A percentile compares a stretch with the other conserved stretches of the same genome.
phyloP scores from a whole-genome alignment of 164 flowering plant species.

The Piper longum region DNA sequence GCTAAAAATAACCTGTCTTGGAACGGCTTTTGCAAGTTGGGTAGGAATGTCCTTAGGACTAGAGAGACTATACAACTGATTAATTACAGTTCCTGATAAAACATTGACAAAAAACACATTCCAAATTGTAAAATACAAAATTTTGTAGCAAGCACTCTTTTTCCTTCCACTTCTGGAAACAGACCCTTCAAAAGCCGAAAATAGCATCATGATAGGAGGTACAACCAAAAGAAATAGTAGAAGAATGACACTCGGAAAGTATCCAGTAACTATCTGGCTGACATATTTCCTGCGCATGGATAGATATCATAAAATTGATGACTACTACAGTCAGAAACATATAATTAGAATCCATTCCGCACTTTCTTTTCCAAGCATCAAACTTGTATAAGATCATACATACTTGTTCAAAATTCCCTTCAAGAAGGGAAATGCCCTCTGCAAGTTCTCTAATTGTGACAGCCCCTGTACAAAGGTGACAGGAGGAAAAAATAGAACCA shows the following conservation, averaged over 20 bases:
- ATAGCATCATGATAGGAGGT: constrained; percentile 79
- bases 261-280: constrained; percentile 68
- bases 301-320: background rate
- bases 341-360: no score
- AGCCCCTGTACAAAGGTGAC: constrained; percentile 72
- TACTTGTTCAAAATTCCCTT: constrained; percentile 49
- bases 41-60: constrained; percentile 50
- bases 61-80: constrained; percentile 38
- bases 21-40: constrained; percentile 56
- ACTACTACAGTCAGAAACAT: background rate
- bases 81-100: constrained; percentile 57
- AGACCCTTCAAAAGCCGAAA: constrained; percentile 70
- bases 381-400: constrained; percentile 8
- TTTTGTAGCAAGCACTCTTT: constrained; percentile 72
- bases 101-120: constrained; percentile 88
- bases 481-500: constrained; percentile 66
- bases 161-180: constrained; percentile 80
- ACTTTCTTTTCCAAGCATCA: background rate
- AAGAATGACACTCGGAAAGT: constrained; percentile 83
- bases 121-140: constrained; percentile 77
- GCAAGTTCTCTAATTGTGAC: constrained; percentile 51
- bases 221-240: constrained; percentile 44
- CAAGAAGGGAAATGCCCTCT: constrained; percentile 49
- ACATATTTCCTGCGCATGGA: constrained; percentile 38
- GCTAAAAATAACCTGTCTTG: constrained; percentile 41